Conservation (phyloP, 2,329 filamentous ascomycete genomes). For the Calonectria fujianensis region DNA sequence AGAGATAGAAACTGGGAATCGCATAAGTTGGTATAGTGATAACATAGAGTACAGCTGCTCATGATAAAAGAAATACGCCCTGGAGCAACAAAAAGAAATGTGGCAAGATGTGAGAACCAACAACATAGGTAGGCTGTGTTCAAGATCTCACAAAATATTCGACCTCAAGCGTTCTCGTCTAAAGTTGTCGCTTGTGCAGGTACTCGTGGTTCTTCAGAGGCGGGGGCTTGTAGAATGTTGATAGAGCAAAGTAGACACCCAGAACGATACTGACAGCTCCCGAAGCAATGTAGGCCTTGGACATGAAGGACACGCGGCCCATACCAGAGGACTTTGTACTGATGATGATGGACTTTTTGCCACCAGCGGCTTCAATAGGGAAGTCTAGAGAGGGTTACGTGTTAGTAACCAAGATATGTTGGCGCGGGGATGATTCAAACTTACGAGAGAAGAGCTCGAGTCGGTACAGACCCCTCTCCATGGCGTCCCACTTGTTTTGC, state of each 20-base stretch:
- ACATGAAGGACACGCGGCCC: slow-evolving; percentile 8
- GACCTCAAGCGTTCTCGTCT: background rate
- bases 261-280: slow-evolving; percentile 15
- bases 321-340: slow-evolving; percentile 12
- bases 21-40: slow-evolving; percentile 16
- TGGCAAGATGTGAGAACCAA: background rate
- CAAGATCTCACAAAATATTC: background rate
- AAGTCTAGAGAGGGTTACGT: background rate
- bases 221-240: background rate
- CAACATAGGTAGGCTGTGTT: background rate
- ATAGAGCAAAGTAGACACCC: slow-evolving; percentile 5
- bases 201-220: slow-evolving; percentile 19
- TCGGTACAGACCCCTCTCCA: slow-evolving; percentile 1
- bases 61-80: background rate
- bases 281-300: slow-evolving; percentile 12
- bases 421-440: background rate
- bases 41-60: slow-evolving; percentile 7
- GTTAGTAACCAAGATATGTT: background rate
- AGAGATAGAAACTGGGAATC: background rate
- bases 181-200: background rate
- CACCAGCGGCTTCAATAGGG: slow-evolving; percentile 10
- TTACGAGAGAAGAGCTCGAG: slow-evolving; percentile 21
- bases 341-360: slow-evolving; percentile 23
- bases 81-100: background rate
- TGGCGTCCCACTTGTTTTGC: background rate